phyloP scores from a whole-genome alignment of 108 stramenopile species.

The Aureococcus anophagefferens region DNA sequence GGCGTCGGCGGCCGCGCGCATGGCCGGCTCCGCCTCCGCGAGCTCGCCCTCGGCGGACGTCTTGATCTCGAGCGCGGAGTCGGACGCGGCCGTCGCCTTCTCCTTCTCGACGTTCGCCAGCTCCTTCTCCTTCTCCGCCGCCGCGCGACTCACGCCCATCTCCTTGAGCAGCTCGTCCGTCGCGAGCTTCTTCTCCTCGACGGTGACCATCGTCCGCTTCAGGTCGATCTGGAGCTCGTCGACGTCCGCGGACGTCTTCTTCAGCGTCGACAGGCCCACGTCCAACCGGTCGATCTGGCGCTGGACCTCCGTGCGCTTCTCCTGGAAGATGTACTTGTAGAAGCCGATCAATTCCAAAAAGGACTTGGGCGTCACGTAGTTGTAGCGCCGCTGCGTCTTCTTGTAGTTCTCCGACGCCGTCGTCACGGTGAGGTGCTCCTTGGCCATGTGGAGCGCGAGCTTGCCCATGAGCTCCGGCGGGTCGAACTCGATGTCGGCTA shows the following conservation, averaged over 20 bases:
- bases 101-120: constrained; percentile 60
- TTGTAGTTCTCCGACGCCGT: constrained; percentile 51
- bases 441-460: constrained; percentile 73
- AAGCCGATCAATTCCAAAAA: constrained; percentile 74
- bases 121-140: constrained; percentile 68
- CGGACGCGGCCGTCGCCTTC: constrained; percentile 59
- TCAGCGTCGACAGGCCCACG: constrained; percentile 70
- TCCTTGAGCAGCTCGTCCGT: constrained; percentile 65
- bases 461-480: constrained; percentile 22
- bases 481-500: constrained; percentile 61
- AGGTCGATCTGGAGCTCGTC: constrained; percentile 71
- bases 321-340: constrained; percentile 67
- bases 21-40: constrained; percentile 72
- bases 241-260: constrained; percentile 70
- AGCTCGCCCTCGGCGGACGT: constrained; percentile 64
- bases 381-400: constrained; percentile 64
- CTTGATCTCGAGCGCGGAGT: constrained; percentile 60
- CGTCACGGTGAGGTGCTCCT: constrained; percentile 66
- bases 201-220: constrained; percentile 67
- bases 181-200: constrained; percentile 72
- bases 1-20: constrained; percentile 73
- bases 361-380: constrained; percentile 83
- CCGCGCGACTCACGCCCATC: constrained; percentile 62
- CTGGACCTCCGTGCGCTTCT: constrained; percentile 60
- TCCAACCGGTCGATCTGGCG: constrained; percentile 68